Percentiles rank a stretch among this genome's conserved stretches.
These are phyloP conservation scores for Populus hybrid DNA, from an alignment of 441 rosid genomes.

Conservation along the genomic window DNA sequence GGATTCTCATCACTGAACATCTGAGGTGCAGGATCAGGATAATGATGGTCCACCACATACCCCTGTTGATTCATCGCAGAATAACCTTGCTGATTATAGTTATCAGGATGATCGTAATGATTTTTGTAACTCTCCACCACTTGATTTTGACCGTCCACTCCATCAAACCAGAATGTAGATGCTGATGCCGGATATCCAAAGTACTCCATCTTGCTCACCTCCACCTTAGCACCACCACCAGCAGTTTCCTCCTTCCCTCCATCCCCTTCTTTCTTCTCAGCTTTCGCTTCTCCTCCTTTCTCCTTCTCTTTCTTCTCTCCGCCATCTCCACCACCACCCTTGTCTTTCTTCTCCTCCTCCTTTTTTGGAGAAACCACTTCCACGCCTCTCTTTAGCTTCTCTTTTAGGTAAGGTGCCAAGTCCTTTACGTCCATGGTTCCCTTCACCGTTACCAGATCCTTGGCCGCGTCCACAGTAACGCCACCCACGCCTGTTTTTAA, in stretches of 20 bases:
- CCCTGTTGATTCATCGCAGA: conserved; percentile 8
- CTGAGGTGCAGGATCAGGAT: conserved; percentile 14
- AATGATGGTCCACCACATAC: conserved; percentile 17
- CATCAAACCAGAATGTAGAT: conserved; percentile 24
- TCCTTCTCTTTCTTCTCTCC: conserved; percentile 28
- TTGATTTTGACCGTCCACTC: conserved; percentile 9
- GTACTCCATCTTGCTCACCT: conserved; percentile 60
- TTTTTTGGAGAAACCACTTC: conserved; percentile 61
- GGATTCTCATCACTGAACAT: conserved; percentile 28
- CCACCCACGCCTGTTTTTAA: conserved; percentile 50
- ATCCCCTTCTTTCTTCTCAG: conserved; percentile 14
- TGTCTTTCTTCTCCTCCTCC: conserved; percentile 41
- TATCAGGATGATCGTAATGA: neutral
- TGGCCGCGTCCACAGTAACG: conserved; percentile 52
- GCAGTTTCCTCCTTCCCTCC: conserved; percentile 33
- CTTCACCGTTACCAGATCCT: conserved; percentile 65
- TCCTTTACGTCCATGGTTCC: conserved; percentile 67
- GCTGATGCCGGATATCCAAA: conserved; percentile 33
- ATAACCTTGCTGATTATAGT: neutral
- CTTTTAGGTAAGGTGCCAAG: conserved; percentile 46
- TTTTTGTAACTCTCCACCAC: neutral
- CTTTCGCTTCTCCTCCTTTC: too few species aligned
- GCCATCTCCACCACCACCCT: conserved; percentile 18
- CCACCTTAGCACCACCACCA: conserved; percentile 36
- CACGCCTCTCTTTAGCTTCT: conserved; percentile 59